These are phyloP conservation scores for Colletotrichum melonis DNA, from an alignment of 2,329 filamentous ascomycete species.

Conservation along the genomic window DNA sequence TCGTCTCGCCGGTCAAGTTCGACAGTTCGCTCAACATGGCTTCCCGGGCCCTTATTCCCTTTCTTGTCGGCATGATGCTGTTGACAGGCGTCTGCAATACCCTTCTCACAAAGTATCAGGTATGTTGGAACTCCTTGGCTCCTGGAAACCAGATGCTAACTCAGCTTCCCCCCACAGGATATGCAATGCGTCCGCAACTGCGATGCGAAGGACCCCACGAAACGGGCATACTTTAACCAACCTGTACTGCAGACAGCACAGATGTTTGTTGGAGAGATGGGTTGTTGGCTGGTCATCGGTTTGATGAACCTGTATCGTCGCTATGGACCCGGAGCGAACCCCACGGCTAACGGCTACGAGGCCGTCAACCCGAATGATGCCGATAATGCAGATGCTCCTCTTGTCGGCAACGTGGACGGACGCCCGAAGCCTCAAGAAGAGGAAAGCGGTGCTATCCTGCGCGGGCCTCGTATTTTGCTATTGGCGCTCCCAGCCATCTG, in stretches of 20 bases:
- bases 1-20: not conserved
- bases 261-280: slow-evolving; percentile 98
- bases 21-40: slow-evolving; percentile 67
- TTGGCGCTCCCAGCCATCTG: slow-evolving; percentile 90
- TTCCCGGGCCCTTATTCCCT: slow-evolving; percentile 77
- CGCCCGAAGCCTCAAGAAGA: slow-evolving; percentile 60
- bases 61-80: slow-evolving; percentile 96
- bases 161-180: slow-evolving; percentile 65
- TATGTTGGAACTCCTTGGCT: slow-evolving; percentile 52
- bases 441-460: slow-evolving; percentile 69
- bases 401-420: slow-evolving; percentile 54
- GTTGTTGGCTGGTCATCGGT: slow-evolving; percentile 92
- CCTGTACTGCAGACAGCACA: slow-evolving; percentile 96
- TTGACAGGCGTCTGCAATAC: slow-evolving; percentile 97
- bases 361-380: slow-evolving; percentile 64
- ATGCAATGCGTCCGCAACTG: slow-evolving; percentile 97
- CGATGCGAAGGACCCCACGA: slow-evolving; percentile 73
- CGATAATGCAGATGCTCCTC: slow-evolving; percentile 55
- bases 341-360: slow-evolving; percentile 70
- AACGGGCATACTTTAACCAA: slow-evolving; percentile 85
- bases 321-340: slow-evolving; percentile 58
- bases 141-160: not conserved
- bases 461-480: slow-evolving; percentile 77
- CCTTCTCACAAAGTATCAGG: slow-evolving; percentile 95
- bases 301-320: slow-evolving; percentile 74